Evolutionary conservation across 148 eudicot genomes (phyloP).

Genomic region (Vaccinium myrtillus): DNA sequence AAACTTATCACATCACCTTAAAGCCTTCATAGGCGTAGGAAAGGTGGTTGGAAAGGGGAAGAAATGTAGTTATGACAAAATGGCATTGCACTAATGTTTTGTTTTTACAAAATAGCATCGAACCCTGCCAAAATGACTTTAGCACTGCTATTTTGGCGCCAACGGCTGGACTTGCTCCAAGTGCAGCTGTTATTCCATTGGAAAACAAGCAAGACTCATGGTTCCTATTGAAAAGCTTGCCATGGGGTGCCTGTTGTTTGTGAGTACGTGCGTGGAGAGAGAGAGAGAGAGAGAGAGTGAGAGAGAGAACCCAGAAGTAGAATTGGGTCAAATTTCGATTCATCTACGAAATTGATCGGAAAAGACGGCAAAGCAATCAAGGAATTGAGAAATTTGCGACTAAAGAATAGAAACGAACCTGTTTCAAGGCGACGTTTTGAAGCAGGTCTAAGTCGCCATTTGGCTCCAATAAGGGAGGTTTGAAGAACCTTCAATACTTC

Average conservation of each 20-base stretch:
- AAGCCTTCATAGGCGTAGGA: too few species aligned
- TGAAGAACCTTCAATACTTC: constrained; percentile 39
- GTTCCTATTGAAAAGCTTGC: background rate
- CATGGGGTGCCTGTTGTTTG: background rate
- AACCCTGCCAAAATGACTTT: too few species aligned
- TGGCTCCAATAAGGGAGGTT: constrained; percentile 42
- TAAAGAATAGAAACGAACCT: constrained; percentile 31
- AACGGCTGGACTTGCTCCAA: background rate
- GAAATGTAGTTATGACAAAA: too few species aligned
- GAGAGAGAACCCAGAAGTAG: background rate
- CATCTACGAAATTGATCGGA: background rate
- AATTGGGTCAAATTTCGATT: background rate
- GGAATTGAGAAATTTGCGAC: background rate
- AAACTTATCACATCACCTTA: too few species aligned
- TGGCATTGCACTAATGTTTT: too few species aligned
- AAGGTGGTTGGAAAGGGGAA: too few species aligned
- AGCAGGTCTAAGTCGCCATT: constrained; percentile 73
- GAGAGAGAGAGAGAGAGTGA: background rate
- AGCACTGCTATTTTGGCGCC: too few species aligned
- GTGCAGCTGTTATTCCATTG: background rate
- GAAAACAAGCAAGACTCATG: background rate
- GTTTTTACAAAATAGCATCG: too few species aligned
- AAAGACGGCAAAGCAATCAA: background rate
- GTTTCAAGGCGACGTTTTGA: constrained; percentile 79
- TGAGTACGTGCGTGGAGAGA: background rate